phyloP scores from a whole-genome alignment of 2,329 filamentous ascomycete genomes.

The Alternaria consortialis region DNA sequence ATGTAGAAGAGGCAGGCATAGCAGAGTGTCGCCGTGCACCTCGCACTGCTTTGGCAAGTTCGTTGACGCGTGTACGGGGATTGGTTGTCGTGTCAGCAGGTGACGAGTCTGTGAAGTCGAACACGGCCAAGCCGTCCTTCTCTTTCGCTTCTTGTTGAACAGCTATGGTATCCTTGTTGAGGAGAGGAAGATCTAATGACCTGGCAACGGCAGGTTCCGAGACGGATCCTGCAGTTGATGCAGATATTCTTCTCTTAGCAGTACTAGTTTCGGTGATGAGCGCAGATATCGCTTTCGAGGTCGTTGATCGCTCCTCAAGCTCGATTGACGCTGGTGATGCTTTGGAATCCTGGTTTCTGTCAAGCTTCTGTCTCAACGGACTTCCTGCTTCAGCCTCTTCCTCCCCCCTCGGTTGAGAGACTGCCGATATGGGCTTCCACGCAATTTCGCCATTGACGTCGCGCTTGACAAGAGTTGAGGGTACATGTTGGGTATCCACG shows the following conservation, averaged over 20 bases:
- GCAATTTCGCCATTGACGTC: constrained; percentile 35
- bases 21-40: constrained; percentile 47
- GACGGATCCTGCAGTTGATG: constrained; percentile 4
- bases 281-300: constrained; percentile 46
- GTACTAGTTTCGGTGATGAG: constrained; percentile 43
- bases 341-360: constrained; percentile 33
- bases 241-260: constrained; percentile 32
- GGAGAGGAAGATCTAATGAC: constrained; percentile 4
- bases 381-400: constrained; percentile 46
- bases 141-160: constrained; percentile 25
- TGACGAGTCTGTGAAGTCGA: constrained; percentile 51
- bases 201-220: constrained; percentile 12
- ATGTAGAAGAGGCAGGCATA: constrained; percentile 26
- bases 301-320: constrained; percentile 35
- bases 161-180: constrained; percentile 11
- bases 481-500: constrained; percentile 34
- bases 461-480: constrained; percentile 39
- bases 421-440: constrained; percentile 41
- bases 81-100: constrained; percentile 30
- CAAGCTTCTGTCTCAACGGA: constrained; percentile 49
- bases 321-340: constrained; percentile 22
- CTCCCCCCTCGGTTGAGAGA: constrained; percentile 24
- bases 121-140: constrained; percentile 47
- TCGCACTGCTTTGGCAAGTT: constrained; percentile 41
- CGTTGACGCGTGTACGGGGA: constrained; percentile 34